phyloP scores from a whole-genome alignment of 2,329 filamentous ascomycete species.

The Neofusicoccum kwambonambiense region DNA sequence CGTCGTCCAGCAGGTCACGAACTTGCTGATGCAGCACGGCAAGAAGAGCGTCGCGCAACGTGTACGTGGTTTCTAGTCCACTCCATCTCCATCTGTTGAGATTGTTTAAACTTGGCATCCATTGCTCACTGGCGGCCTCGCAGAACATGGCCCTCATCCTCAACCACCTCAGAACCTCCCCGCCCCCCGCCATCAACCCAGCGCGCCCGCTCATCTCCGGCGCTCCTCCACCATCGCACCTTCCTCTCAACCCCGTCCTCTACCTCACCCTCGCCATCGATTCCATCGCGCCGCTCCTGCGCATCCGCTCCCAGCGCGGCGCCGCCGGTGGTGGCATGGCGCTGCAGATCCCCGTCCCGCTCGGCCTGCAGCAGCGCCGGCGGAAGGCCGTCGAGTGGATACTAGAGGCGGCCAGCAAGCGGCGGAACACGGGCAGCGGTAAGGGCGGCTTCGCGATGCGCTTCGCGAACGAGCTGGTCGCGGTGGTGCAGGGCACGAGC shows the following conservation, averaged over 20 bases:
- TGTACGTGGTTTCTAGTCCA: conserved; percentile 52
- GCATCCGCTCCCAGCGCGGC: conserved; percentile 72
- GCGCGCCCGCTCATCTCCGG: conserved; percentile 71
- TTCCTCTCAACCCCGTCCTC: conserved; percentile 83
- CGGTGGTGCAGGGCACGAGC: conserved; percentile 83
- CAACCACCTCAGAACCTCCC: conserved; percentile 76
- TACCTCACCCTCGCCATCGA: conserved; percentile 92
- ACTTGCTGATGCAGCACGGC: conserved; percentile 86
- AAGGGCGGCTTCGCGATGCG: conserved; percentile 71
- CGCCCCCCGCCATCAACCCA: conserved; percentile 73
- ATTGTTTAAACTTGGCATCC: not conserved
- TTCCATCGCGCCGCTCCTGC: conserved; percentile 84
- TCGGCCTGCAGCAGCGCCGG: conserved; percentile 72
- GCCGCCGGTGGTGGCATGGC: conserved; percentile 82
- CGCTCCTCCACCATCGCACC: conserved; percentile 70
- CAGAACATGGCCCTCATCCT: conserved; percentile 85
- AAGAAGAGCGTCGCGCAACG: conserved; percentile 88
- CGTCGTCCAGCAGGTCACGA: conserved; percentile 81
- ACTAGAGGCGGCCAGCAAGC: conserved; percentile 76
- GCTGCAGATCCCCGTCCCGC: conserved; percentile 77
- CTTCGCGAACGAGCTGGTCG: conserved; percentile 81
- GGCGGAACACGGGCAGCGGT: conserved; percentile 69
- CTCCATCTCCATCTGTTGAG: conserved; percentile 11
- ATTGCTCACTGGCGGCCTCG: too few relatives aligned
- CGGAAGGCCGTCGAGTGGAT: conserved; percentile 86